Evolutionary conservation across 768 basidiomycete genomes (phyloP).

Genomic region (Boletus rubroflammeus): DNA sequence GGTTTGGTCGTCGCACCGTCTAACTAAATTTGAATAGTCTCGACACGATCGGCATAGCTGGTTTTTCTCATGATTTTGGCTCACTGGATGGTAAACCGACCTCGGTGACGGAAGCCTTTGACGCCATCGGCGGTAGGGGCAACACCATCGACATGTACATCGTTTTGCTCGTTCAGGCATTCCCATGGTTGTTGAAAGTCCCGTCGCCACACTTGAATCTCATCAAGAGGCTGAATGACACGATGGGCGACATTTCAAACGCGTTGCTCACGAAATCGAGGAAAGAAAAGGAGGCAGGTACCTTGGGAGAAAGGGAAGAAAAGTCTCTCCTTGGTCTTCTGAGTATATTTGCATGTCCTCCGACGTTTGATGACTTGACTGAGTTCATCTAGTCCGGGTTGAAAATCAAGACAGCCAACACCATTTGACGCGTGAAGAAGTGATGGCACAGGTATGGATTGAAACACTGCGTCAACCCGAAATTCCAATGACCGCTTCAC

Average conservation of each 20-base stretch:
- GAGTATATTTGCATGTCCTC: no score
- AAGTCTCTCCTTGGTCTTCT: slow-evolving; percentile 39
- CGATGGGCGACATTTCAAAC: slow-evolving; percentile 33
- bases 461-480: no score
- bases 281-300: slow-evolving; percentile 23
- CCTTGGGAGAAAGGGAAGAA: slow-evolving; percentile 30
- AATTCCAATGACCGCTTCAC: not conserved
- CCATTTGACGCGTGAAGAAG: slow-evolving; percentile 39
- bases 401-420: slow-evolving; percentile 29
- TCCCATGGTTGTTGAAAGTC: slow-evolving; percentile 32
- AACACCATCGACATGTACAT: slow-evolving; percentile 5
- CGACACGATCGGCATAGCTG: slow-evolving; percentile 43
- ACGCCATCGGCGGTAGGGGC: slow-evolving; percentile 16
- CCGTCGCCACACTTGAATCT: slow-evolving; percentile 30
- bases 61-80: slow-evolving; percentile 45
- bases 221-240: slow-evolving; percentile 24
- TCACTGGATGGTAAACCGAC: slow-evolving; percentile 35
- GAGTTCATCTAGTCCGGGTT: slow-evolving; percentile 33
- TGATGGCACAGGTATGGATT: slow-evolving; percentile 31
- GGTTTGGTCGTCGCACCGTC: not conserved
- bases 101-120: slow-evolving; percentile 26
- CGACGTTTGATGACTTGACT: not conserved
- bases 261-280: slow-evolving; percentile 31
- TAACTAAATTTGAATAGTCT: slow-evolving; percentile 25
- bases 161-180: slow-evolving; percentile 23